Conservation (phyloP, 2,329 filamentous ascomycete genomes). For the Periconia macrospinosa region DNA sequence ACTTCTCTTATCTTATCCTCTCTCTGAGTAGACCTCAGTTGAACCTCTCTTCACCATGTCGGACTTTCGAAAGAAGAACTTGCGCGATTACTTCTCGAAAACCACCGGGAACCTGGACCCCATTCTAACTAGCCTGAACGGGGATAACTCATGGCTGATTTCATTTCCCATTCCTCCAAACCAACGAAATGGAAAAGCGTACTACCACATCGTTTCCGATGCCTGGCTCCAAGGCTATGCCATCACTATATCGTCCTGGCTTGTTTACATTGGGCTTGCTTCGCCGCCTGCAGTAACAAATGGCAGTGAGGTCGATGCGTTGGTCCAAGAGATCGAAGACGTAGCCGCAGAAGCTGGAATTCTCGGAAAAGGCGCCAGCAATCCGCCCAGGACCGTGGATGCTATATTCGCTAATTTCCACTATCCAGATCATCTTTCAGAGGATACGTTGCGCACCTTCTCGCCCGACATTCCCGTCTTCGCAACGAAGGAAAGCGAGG, state of each 20-base stretch:
- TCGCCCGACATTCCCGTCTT: constrained; percentile 3
- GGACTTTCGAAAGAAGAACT: neutral
- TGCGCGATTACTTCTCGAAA: neutral
- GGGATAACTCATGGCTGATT: constrained; percentile 10
- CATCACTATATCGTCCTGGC: neutral
- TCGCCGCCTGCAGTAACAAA: neutral
- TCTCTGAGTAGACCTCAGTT: too few relatives aligned
- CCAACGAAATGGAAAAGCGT: constrained; percentile 7
- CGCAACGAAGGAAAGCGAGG: neutral
- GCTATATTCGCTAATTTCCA: constrained; percentile 6
- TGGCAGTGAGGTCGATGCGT: neutral
- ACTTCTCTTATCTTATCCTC: too few relatives aligned
- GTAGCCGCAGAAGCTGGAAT: neutral
- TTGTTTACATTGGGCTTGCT: constrained; percentile 1
- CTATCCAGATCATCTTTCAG: constrained; percentile 6
- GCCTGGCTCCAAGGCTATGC: constrained; percentile 5
- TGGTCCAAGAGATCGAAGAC: neutral
- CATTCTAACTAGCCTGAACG: constrained; percentile 8
- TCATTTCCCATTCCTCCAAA: constrained; percentile 6
- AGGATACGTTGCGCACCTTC: constrained; percentile 6
- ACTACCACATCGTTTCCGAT: constrained; percentile 8
- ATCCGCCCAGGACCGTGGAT: neutral
- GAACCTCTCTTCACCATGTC: neutral
- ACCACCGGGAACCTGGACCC: neutral
- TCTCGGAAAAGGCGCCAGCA: neutral